These are phyloP conservation scores for Lactarius tabidus DNA, from an alignment of 768 basidiomycete genomes.

Conservation along the genomic window DNA sequence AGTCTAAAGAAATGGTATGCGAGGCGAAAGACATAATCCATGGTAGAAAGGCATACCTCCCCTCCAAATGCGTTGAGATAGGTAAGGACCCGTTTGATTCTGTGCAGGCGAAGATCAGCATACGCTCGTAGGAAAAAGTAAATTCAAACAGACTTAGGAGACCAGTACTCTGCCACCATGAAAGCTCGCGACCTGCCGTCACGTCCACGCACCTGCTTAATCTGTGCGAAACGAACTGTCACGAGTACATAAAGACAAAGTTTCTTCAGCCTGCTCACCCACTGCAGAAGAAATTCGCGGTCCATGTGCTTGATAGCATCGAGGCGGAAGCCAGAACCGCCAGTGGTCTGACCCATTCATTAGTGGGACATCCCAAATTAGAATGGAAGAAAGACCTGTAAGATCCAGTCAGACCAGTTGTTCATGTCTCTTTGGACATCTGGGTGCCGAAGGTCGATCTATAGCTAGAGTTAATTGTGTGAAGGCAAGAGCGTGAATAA, in stretches of 20 bases:
- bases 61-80: slow-evolving; percentile 63
- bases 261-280: slow-evolving; percentile 44
- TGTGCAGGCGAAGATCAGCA: slow-evolving; percentile 38
- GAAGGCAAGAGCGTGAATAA: not conserved
- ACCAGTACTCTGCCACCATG: slow-evolving; percentile 79
- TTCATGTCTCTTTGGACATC: slow-evolving; percentile 71
- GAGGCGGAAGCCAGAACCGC: slow-evolving; percentile 71
- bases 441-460: slow-evolving; percentile 85
- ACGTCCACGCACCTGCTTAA: slow-evolving; percentile 46
- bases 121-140: not conserved
- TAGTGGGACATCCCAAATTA: not conserved
- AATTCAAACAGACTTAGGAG: slow-evolving; percentile 47
- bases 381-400: slow-evolving; percentile 39
- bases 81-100: slow-evolving; percentile 39
- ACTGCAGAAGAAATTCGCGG: slow-evolving; percentile 58
- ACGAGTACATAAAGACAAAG: slow-evolving; percentile 2
- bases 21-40: not conserved
- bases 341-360: slow-evolving; percentile 49
- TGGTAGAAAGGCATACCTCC: slow-evolving; percentile 42
- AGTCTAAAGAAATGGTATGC: slow-evolving; percentile 44
- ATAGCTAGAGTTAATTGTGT: slow-evolving; percentile 20
- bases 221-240: slow-evolving; percentile 34
- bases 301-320: slow-evolving; percentile 94
- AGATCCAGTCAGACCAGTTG: slow-evolving; percentile 76
- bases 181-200: slow-evolving; percentile 53